phyloP scores from a whole-genome alignment of 2,329 filamentous ascomycete genomes.

The Verticillium longisporum region DNA sequence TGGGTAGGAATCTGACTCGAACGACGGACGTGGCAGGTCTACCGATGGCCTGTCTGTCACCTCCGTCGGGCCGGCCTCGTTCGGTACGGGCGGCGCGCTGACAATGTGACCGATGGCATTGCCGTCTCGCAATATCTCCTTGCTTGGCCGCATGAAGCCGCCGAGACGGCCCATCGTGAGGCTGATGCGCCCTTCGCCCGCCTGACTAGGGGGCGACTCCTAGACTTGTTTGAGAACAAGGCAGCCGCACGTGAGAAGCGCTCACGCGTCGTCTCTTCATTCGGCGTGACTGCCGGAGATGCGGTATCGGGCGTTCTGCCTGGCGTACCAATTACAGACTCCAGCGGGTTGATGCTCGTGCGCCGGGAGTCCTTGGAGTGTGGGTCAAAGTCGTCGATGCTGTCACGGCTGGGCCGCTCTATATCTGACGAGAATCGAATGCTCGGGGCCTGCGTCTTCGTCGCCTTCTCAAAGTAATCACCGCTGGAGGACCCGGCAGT shows the following conservation, averaged over 20 bases:
- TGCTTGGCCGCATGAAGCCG: conserved; percentile 43
- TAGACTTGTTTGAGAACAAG: conserved; percentile 39
- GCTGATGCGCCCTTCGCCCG: conserved; percentile 51
- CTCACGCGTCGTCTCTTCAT: conserved; percentile 47
- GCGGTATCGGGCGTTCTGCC: conserved; percentile 25
- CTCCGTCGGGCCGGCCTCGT: not conserved
- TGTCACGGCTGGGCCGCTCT: conserved; percentile 41
- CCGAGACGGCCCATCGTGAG: conserved; percentile 50
- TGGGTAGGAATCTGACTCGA: not conserved
- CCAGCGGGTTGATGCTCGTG: conserved; percentile 43
- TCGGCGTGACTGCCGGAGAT: conserved; percentile 33
- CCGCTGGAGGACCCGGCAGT: conserved; percentile 27
- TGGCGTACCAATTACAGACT: conserved; percentile 33
- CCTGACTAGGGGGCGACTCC: conserved; percentile 53
- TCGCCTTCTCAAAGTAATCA: conserved; percentile 37
- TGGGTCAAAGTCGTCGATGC: conserved; percentile 30
- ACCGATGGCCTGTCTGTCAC: not conserved
- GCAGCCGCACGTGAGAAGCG: conserved; percentile 52
- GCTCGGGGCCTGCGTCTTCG: conserved; percentile 33
- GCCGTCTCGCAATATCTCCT: conserved; percentile 34
- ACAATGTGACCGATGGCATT: conserved; percentile 8
- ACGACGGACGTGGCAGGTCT: not conserved
- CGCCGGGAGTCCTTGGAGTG: conserved; percentile 35
- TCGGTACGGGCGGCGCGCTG: conserved; percentile 5
- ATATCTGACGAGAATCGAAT: conserved; percentile 50